A percentile compares a stretch with the other conserved stretches of the same genome.
Evolutionary conservation across 192 early-diverging fungal genomes (phyloP).

Genomic region (Umbelopsis isabellina): DNA sequence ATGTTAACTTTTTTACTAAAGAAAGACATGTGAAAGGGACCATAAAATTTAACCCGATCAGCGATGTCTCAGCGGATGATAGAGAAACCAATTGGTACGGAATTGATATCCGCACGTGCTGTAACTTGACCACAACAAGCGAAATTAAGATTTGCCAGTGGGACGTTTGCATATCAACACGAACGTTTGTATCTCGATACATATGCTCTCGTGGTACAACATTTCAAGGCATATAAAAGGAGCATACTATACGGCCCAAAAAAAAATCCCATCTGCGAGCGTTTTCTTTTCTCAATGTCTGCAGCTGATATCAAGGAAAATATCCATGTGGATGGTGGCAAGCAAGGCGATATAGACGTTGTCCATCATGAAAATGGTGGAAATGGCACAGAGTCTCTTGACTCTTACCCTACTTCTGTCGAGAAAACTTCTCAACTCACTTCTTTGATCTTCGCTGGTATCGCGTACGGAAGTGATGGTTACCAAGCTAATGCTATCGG

Average conservation of each 20-base stretch:
- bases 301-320: background rate
- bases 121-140: background rate
- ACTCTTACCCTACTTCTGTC: background rate
- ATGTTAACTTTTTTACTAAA: too few relatives aligned
- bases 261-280: too few relatives aligned
- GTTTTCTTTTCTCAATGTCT: background rate
- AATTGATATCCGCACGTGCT: background rate
- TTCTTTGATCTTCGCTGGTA: constrained; percentile 33
- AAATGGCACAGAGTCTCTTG: background rate
- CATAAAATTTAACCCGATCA: too few relatives aligned
- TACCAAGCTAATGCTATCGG: constrained; percentile 55
- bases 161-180: background rate
- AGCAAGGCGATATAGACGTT: background rate
- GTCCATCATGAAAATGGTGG: background rate
- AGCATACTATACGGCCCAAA: too few relatives aligned
- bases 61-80: too few relatives aligned
- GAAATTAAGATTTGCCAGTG: constrained; percentile 8
- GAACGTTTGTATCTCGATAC: background rate
- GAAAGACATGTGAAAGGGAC: too few relatives aligned
- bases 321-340: background rate
- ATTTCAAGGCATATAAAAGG: background rate
- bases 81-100: background rate
- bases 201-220: background rate
- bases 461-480: constrained; percentile 51
- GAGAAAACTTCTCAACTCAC: constrained; percentile 25